Conservation (phyloP, 139 green algal genomes). For the Eudorina sp. region DNA sequence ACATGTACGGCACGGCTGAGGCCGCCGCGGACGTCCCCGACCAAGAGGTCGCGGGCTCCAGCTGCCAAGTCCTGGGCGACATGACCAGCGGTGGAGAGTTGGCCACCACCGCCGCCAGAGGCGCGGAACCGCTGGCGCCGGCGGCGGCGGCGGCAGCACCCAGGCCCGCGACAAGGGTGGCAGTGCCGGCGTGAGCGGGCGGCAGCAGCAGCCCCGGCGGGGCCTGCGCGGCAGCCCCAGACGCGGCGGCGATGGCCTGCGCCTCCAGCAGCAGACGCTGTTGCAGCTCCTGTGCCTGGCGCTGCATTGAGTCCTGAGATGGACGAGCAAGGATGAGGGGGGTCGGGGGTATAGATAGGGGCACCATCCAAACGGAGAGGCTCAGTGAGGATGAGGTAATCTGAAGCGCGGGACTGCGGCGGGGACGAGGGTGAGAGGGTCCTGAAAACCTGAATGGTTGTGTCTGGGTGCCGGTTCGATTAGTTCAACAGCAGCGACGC, state of each 20-base stretch:
- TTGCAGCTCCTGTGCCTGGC: constrained; percentile 39
- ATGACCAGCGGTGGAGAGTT: neutral
- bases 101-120: neutral
- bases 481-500: no score
- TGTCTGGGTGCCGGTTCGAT: no score
- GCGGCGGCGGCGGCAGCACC: neutral
- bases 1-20: neutral
- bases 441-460: no score
- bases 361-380: no score
- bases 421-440: no score
- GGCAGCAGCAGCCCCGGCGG: constrained; percentile 14
- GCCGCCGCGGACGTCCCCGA: neutral
- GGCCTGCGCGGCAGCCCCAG: neutral
- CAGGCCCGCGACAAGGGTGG: neutral
- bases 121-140: neutral
- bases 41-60: constrained; percentile 7
- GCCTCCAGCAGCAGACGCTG: constrained; percentile 31
- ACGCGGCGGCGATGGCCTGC: neutral
- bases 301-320: no score
- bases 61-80: constrained; percentile 35
- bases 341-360: no score
- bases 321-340: no score
- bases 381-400: no score
- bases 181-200: neutral
- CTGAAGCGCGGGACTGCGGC: no score